Evolutionary conservation across 1,284 basidiomycete genomes (phyloP).

Genomic region (Malassezia nana): DNA sequence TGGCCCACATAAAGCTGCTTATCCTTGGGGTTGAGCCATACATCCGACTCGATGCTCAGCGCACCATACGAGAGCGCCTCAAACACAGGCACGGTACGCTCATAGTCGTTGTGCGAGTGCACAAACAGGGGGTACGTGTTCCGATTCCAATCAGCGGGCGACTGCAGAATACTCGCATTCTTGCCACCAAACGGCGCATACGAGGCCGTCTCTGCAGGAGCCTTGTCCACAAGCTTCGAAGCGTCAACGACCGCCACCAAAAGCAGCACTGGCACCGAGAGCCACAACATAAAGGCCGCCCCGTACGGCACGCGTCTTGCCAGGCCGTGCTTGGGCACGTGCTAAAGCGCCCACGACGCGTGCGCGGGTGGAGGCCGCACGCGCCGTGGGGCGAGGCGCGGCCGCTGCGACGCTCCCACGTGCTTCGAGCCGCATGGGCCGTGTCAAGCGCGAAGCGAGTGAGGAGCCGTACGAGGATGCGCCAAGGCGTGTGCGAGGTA

Average conservation of each 20-base stretch:
- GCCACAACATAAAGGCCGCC: background rate
- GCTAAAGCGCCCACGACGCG: too few species aligned
- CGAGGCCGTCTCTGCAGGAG: background rate
- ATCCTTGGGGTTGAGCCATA: slow-evolving; percentile 30
- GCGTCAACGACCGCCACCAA: slow-evolving; percentile 15
- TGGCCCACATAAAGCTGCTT: slow-evolving; percentile 33
- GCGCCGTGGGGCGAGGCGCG: background rate
- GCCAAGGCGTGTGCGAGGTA: slow-evolving; percentile 6
- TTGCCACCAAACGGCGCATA: slow-evolving; percentile 14
- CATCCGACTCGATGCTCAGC: slow-evolving; percentile 27
- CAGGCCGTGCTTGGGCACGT: too few species aligned
- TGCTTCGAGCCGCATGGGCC: slow-evolving; percentile 2
- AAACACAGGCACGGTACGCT: slow-evolving; percentile 25
- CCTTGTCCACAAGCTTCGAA: background rate
- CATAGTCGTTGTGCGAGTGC: slow-evolving; percentile 41
- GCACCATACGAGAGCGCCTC: slow-evolving; percentile 30
- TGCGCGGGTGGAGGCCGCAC: too few species aligned
- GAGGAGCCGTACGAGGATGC: background rate
- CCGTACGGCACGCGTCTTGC: background rate
- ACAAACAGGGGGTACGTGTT: slow-evolving; percentile 21
- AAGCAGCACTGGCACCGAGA: background rate
- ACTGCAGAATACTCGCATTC: slow-evolving; percentile 15
- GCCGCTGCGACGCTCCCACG: background rate
- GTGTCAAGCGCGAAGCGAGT: slow-evolving; percentile 13
- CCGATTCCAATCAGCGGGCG: slow-evolving; percentile 22